Percentiles rank a stretch among this genome's conserved stretches.
These are phyloP conservation scores for Cyclanthera cordifolia DNA, from an alignment of 306 rosid species.

Conservation along the genomic window DNA sequence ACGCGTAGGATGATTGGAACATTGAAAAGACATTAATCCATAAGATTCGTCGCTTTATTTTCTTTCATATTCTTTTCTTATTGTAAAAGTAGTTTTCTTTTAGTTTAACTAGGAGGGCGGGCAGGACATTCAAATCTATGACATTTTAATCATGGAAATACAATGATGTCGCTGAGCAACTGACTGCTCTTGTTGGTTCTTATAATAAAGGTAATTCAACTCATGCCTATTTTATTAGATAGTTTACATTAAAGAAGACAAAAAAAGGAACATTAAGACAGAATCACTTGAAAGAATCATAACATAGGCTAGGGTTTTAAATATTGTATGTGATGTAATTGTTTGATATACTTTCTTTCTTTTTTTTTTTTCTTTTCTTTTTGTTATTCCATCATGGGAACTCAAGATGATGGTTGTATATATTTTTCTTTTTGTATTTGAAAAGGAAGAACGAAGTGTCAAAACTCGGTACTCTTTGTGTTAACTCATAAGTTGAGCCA, in stretches of 20 bases:
- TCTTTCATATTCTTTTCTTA: background rate
- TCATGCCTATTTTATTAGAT: background rate
- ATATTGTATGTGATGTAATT: background rate
- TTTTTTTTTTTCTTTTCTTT: too few relatives aligned
- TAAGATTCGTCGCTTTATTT: background rate
- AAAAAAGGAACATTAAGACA: background rate
- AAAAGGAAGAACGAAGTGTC: background rate
- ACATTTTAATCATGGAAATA: too few relatives aligned
- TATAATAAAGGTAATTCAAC: background rate
- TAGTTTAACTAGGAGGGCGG: too few relatives aligned
- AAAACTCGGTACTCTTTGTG: background rate
- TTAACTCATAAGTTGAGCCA: slow-evolving; percentile 45
- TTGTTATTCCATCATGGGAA: background rate
- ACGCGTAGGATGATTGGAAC: background rate
- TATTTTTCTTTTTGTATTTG: background rate
- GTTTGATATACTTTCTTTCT: too few relatives aligned
- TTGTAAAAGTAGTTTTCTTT: background rate
- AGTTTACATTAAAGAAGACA: background rate
- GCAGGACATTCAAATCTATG: too few relatives aligned
- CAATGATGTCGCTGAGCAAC: too few relatives aligned
- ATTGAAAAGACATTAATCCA: background rate
- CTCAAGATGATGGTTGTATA: background rate
- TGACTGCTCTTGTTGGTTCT: too few relatives aligned
- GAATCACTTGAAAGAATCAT: background rate
- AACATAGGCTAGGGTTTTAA: background rate